Base-by-base conservation (phyloP, 140 eudicot species). In the Anethum foeniculum region DNA sequence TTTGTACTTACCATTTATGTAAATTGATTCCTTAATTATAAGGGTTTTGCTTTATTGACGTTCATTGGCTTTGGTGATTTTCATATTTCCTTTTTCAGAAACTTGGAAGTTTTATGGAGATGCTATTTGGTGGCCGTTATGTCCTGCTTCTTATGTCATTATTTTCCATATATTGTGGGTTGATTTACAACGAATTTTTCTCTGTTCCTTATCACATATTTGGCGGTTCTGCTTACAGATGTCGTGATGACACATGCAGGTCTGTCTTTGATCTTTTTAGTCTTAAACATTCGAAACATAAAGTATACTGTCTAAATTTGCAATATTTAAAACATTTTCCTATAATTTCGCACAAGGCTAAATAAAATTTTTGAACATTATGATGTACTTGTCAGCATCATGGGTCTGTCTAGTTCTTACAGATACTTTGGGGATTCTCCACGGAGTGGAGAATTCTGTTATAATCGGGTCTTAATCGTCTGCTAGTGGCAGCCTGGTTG, bases 81-180 rank as follows among this genome's bases (percentile, higher is more conserved):
- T 84, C 46, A 13, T 13, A 21, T 8, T 11, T 30, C 25, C 79
- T 73, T 25, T 85, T 74, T 56, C 96, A 96, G 99, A 96, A 91
- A 96, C 97, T 93, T 78, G 99, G 99, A 80, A 96, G 98, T 92
- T 91, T 96, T 85, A 96, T 96, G 99, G 99, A 96, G 90, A 93
- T 96, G 99, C 88, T 96, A 64, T 93, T 93, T 88, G 99, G 99
- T 68, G 99, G 99, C 62, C 99, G 99, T 72, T 96, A 93, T 84
- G 88, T 96, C 78, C 92, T 96, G 82, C 96, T 96, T 46, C 80
- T 92, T 88, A 96, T 96, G 99, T 91, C 99, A 65, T 82, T 96
- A 58, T 96, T 96, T 80, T 96, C 99, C 65, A 93, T 96, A 48
- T 96, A 92, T 77, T 96, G 99, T 87, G 99, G 99, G 21, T 80